Conservation (phyloP, 805 yeast species). For the Lipomyces spencermartinsiae region DNA sequence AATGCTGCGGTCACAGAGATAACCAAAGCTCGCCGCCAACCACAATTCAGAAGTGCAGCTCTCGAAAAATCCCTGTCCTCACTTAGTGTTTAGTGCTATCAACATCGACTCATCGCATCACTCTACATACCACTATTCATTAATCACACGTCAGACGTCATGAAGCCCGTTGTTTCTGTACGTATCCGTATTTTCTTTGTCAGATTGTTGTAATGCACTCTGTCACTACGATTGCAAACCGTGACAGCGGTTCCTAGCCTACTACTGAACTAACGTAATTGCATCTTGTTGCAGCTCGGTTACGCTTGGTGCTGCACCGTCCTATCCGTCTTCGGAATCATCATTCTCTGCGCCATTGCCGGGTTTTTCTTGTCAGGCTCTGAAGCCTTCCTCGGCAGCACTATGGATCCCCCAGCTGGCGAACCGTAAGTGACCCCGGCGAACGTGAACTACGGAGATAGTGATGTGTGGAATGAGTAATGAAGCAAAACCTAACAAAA, state of each 20-base stretch:
- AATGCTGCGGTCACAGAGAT: not conserved
- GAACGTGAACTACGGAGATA: not conserved
- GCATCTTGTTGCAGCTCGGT: conserved; percentile 30
- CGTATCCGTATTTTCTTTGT: conserved; percentile 3
- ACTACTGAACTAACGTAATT: not conserved
- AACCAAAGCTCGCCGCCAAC: not conserved
- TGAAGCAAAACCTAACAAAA: not conserved
- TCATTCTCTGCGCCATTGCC: conserved; percentile 84
- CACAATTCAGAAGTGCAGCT: not conserved
- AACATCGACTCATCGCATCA: not conserved
- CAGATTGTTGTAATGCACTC: not conserved
- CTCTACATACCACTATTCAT: conserved; percentile 1
- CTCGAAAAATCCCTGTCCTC: conserved; percentile 9
- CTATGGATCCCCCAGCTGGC: conserved; percentile 90
- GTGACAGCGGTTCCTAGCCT: not conserved
- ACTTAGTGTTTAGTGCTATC: not conserved
- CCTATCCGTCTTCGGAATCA: conserved; percentile 88
- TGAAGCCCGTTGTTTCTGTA: conserved; percentile 39
- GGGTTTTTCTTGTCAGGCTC: conserved; percentile 78
- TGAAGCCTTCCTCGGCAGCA: conserved; percentile 92
- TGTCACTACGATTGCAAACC: not conserved
- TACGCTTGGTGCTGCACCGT: conserved; percentile 93
- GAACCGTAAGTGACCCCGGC: conserved; percentile 59
- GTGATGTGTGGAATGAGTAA: not conserved
- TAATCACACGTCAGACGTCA: conserved; percentile 9